Base-by-base conservation (phyloP, 2,329 filamentous ascomycete species). In the Chrysoporthe cubensis region DNA sequence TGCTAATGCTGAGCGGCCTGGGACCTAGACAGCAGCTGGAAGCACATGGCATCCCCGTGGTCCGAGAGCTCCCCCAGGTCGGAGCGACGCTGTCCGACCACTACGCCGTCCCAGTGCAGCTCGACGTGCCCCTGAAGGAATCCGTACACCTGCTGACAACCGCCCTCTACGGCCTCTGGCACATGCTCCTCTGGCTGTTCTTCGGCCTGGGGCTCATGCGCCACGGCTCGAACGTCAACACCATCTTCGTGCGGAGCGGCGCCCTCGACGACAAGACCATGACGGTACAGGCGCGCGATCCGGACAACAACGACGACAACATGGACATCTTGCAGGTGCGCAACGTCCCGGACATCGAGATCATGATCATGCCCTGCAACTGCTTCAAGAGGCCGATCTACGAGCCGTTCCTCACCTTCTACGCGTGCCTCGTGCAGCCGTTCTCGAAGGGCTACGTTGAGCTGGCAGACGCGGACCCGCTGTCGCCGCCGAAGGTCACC, bases 341-440 rank as follows among this genome's bases (percentile, higher is more conserved):
- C 32, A 77, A 78, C 62, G 34, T 76, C 0, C 76, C 76, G 1
- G 74, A 79, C 21, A 59, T 76, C 32, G 77, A 79, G 64, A 69
- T 78, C 63, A 75, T 84, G 69, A 70, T 83, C 11, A 76, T 80
- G 66, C 80, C 80, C 72, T 76, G 78, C 4, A 76, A 78, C 1
- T 66, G 71, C 14, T 67, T 73, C 7, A 73, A 72, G 11, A 71
- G 73, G 0, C 70, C 77, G 8, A 74, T 77, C 43, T 67, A 69
- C 0, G 72, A 71, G 21, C 71, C 71, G 16, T 66, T 74, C 5
- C 71, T 74, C 40, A 73, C 70, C 4, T 71, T 77, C 37, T 74
- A 75, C 66, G 68, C 73, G 13, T 73, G 74, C 2, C 70, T 78
- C 11, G 65, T 76, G 34, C 75, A 78, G 66, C 75, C 76, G 14